Base-by-base conservation (phyloP, 2,329 filamentous ascomycete genomes). In the Parafenestella ontariensis region DNA sequence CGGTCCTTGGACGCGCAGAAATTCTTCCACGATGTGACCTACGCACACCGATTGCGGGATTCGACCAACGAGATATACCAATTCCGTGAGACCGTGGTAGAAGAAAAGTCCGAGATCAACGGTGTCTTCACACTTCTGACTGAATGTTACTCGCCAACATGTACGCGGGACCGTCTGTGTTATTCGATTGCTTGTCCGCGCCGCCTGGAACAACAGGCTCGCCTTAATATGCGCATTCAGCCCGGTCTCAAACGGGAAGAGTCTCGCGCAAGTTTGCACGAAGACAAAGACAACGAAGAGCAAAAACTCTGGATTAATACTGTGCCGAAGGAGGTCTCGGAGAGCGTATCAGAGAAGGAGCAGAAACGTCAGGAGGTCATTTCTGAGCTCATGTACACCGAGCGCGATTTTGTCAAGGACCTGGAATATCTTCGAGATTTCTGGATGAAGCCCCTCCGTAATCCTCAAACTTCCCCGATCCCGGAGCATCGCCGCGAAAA, bases 271-370 rank as follows among this genome's bases (percentile, higher is more conserved):
- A 95, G 87, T 79, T 77, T 91, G 70, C 93, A 96, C 69, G 92
- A 96, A 65, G 91, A 95, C 59, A 90, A 93, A 54, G 89, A 95
- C 68, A 89, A 94, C 69, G 92, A 97, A 70, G 93, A 98, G 75
- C 95, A 98, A 79, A 98, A 98, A 77, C 84, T 99, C 33, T 99
- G 95, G 95, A 99, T 99, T 77, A 98, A 98, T 75, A 96, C 93
- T 13, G 95, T 99, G 31, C 91, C 93, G 0, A 95, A 96, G 75
- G 95, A 98, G 74, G 83, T 99, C 52, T 92, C 93, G 0, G 93
- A 98, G 65, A 91, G 89, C 70, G 89, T 97, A 26, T 88, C 87
- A 45, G 95, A 99, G 64, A 87, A 86, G 63, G 95, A 99, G 76
- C 96, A 96, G 87, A 98, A 98, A 81, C 87, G 95, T 40, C 95